Percentiles rank a stretch among this genome's conserved stretches.
Conservation (phyloP, 2,329 filamentous ascomycete species). For the Fusarium neocosmosporiellum region DNA sequence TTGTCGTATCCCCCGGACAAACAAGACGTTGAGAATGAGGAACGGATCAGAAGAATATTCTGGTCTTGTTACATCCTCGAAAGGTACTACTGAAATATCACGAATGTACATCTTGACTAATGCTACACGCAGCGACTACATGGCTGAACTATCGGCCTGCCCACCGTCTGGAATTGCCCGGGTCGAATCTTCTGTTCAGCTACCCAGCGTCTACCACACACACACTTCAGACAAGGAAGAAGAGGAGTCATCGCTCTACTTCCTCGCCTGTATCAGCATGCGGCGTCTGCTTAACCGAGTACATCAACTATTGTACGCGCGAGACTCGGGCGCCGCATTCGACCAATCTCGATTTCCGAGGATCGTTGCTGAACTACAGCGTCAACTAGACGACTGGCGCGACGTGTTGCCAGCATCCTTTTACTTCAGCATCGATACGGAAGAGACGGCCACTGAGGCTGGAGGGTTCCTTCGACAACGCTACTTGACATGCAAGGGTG, state of each 20-base stretch:
- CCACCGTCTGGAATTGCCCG: conserved; percentile 62
- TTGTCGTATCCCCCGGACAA: conserved; percentile 55
- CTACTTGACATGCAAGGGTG: conserved; percentile 63
- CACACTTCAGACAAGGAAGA: conserved; percentile 53
- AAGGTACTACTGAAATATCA: conserved; percentile 47
- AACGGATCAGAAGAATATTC: conserved; percentile 63
- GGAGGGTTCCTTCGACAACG: conserved; percentile 62
- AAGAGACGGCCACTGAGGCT: conserved; percentile 51
- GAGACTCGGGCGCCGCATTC: conserved; percentile 56
- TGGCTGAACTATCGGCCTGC: conserved; percentile 62
- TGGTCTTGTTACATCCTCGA: conserved; percentile 67
- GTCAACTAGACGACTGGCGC: conserved; percentile 62
- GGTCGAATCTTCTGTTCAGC: conserved; percentile 61
- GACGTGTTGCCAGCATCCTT: conserved; percentile 58
- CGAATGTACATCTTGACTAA: rapidly evolving
- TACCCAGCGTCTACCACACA: conserved; percentile 60
- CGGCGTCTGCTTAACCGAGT: conserved; percentile 60
- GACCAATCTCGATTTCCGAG: conserved; percentile 58
- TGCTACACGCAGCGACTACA: conserved; percentile 55
- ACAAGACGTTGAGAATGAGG: conserved; percentile 54
- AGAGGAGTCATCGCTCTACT: conserved; percentile 63
- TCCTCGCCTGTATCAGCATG: conserved; percentile 65
- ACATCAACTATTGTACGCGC: conserved; percentile 61
- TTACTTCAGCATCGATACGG: conserved; percentile 51
- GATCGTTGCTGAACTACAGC: conserved; percentile 60